phyloP scores from a whole-genome alignment of 345 rosid species.

The Populus simonii region DNA sequence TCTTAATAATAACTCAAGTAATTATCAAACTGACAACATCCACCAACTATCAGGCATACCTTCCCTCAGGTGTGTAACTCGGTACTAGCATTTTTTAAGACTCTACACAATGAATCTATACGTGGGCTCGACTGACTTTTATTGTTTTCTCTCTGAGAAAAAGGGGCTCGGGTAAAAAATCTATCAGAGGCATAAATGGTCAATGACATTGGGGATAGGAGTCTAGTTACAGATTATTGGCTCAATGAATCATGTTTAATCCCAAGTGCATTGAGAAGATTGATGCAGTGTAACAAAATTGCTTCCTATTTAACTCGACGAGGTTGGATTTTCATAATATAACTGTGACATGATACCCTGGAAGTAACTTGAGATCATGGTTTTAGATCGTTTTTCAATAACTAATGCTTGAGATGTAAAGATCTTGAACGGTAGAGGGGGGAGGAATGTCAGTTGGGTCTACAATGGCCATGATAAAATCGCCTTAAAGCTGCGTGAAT shows the following conservation, averaged over 20 bases:
- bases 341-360: too few relatives aligned
- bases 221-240: too few relatives aligned
- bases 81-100: not conserved
- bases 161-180: not conserved
- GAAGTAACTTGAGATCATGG: too few relatives aligned
- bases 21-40: not conserved
- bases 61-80: not conserved
- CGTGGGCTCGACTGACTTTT: not conserved
- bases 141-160: not conserved
- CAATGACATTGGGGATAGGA: too few relatives aligned
- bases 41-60: not conserved
- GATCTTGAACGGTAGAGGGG: not conserved
- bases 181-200: not conserved
- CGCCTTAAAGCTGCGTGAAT: slow-evolving; percentile 19
- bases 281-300: too few relatives aligned
- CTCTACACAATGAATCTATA: not conserved
- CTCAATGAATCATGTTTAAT: too few relatives aligned
- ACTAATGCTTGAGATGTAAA: too few relatives aligned
- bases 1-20: not conserved
- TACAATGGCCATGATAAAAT: slow-evolving; percentile 8
- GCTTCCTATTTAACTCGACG: too few relatives aligned
- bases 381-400: too few relatives aligned
- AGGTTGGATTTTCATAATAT: too few relatives aligned
- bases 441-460: slow-evolving; percentile 14
- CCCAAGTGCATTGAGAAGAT: not conserved